Base-by-base conservation (phyloP, 2,329 filamentous ascomycete species). In the Cladophialophora immunda region DNA sequence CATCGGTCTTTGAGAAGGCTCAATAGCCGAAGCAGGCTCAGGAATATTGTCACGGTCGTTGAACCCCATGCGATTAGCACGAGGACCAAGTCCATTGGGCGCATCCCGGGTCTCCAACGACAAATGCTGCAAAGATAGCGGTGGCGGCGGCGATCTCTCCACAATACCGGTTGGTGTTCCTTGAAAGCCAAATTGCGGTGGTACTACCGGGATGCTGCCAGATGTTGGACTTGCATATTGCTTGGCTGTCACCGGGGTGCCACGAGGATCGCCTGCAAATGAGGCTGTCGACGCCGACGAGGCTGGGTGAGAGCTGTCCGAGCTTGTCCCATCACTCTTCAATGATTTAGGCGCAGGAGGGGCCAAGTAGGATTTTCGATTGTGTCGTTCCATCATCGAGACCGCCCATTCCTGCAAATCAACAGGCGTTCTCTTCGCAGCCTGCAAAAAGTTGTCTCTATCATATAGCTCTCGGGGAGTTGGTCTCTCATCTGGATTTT, bases 391-490 rank as follows among this genome's bases (percentile, higher is more conserved):
- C 88, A 98, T 94, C 84, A 98, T 87, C 74, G 92, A 90, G 57
- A 97, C 89, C 25, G 95, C 94, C 95, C 95, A 99, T 70, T 93
- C 92, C 78, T 92, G 89, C 36, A 99, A 85, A 77, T 99, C 91
- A 58, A 99, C 95, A 0, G 95, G 95, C 0, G 95, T 99, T 73
- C 94, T 89, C 83, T 98, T 98, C 57, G 95, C 95, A 61, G 95
- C 95, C 80, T 97, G 93, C 22, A 99, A 88, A 79, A 99, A 99
- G 3, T 93, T 89, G 76, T 99, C 95, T 68, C 91, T 90, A 72
- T 97, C 94, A 80, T 92, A 97, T 68, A 99, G 89, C 73, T 98
- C 93, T 74, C 94, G 90, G 8, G 95, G 95, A 4, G 95, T 98
- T 59, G 94, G 95, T 60, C 95, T 89, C 76, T 92, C 88, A 67